Percentiles rank a stretch among this genome's conserved stretches.
Conservation (phyloP, 352 stramenopile genomes). For the Phytophthora fragariaefolia region DNA sequence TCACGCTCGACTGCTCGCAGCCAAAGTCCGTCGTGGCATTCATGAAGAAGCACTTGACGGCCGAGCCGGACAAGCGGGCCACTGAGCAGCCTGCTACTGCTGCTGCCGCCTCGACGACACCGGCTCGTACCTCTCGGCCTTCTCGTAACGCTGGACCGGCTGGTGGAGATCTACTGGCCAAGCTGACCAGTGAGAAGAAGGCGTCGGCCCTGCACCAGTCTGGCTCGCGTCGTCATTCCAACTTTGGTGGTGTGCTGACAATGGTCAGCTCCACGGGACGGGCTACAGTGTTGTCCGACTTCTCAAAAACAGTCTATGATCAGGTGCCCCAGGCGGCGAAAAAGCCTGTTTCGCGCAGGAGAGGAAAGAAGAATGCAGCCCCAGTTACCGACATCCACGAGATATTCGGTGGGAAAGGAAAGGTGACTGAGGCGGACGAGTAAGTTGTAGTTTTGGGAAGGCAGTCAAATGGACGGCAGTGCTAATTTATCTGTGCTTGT, state of each 20-base stretch:
- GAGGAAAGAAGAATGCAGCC: constrained; percentile 50
- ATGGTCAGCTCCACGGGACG: constrained; percentile 74
- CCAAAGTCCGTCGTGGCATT: constrained; percentile 74
- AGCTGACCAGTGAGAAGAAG: constrained; percentile 70
- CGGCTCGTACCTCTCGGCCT: not conserved
- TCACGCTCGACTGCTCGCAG: constrained; percentile 75
- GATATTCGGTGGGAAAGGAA: constrained; percentile 74
- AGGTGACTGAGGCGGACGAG: constrained; percentile 66
- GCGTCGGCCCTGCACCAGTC: constrained; percentile 33
- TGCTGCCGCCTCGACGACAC: too few relatives aligned
- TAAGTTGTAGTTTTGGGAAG: constrained; percentile 28
- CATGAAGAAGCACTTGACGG: constrained; percentile 43
- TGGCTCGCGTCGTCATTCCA: constrained; percentile 74
- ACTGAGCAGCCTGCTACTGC: not conserved
- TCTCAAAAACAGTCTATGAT: constrained; percentile 73
- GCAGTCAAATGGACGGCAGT: not conserved
- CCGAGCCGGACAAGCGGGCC: not conserved
- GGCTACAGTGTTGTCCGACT: constrained; percentile 75
- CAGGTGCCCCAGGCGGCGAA: constrained; percentile 75
- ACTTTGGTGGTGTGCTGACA: constrained; percentile 89
- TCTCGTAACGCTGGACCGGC: not conserved
- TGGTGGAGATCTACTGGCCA: constrained; percentile 44
- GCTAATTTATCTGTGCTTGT: constrained; percentile 12
- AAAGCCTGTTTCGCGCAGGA: constrained; percentile 60
- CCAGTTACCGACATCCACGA: constrained; percentile 76